phyloP scores from a whole-genome alignment of 1,284 basidiomycete species.

The Peniophora sp. region DNA sequence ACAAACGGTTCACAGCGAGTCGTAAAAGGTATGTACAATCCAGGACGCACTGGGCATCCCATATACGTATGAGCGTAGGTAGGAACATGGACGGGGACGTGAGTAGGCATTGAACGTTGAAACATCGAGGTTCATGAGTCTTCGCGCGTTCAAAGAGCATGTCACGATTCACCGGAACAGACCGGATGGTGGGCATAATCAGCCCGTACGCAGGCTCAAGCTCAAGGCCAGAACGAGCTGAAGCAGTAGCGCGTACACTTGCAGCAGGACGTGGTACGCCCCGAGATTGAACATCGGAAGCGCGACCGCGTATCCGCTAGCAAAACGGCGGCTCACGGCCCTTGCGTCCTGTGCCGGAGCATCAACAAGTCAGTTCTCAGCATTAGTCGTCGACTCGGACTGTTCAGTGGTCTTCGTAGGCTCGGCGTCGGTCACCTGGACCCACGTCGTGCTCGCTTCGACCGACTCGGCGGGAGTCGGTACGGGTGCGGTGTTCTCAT shows the following conservation, averaged over 20 bases:
- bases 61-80: too few species aligned
- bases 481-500: conserved; percentile 14
- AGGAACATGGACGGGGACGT: too few species aligned
- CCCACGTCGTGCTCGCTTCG: conserved; percentile 22
- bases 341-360: conserved; percentile 18
- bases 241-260: conserved; percentile 38
- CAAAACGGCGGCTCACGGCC: conserved; percentile 21
- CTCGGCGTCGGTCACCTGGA: conserved; percentile 15
- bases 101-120: too few species aligned
- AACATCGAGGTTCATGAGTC: too few species aligned
- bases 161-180: too few species aligned
- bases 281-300: conserved; percentile 30
- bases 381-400: conserved; percentile 14
- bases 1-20: too few species aligned
- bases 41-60: too few species aligned
- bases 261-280: conserved; percentile 40
- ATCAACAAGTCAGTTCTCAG: conserved; percentile 11
- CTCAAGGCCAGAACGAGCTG: neutral
- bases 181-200: too few species aligned
- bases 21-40: too few species aligned
- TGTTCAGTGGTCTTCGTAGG: conserved; percentile 5
- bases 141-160: too few species aligned
- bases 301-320: conserved; percentile 26
- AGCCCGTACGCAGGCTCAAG: too few species aligned
- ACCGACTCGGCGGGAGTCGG: conserved; percentile 11